Percentiles rank a stretch among this genome's conserved stretches.
Conservation (phyloP, 2,329 filamentous ascomycete species). For the Malbranchea zuffiana region DNA sequence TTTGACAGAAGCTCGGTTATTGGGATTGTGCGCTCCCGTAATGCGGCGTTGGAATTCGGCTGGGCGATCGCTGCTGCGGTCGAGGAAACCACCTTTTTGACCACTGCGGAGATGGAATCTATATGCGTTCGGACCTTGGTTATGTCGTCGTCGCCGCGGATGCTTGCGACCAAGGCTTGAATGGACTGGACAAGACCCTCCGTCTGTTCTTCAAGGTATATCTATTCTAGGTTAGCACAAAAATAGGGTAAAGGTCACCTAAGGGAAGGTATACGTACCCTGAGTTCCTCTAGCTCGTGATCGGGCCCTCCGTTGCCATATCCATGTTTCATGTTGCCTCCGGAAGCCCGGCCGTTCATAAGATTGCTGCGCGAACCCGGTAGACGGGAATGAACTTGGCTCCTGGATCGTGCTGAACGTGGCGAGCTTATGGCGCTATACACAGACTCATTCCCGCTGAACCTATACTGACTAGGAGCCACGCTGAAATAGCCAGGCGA, state of each 20-base stretch:
- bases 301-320: slow-evolving; percentile 34
- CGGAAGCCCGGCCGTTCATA: slow-evolving; percentile 22
- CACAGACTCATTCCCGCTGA: slow-evolving; percentile 59
- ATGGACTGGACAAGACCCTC: slow-evolving; percentile 68
- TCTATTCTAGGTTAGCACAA: slow-evolving; percentile 31
- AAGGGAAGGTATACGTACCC: no score
- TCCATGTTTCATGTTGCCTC: slow-evolving; percentile 22
- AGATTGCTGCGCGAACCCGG: slow-evolving; percentile 21
- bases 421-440: slow-evolving; percentile 66
- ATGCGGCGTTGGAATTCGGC: slow-evolving; percentile 37
- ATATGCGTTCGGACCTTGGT: slow-evolving; percentile 60
- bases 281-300: slow-evolving; percentile 49
- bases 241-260: slow-evolving; percentile 4
- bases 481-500: slow-evolving; percentile 57
- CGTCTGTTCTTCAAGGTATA: slow-evolving; percentile 75
- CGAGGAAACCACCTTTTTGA: slow-evolving; percentile 57
- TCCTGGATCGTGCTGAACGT: slow-evolving; percentile 33
- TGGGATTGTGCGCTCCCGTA: slow-evolving; percentile 38
- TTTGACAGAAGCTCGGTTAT: slow-evolving; percentile 42
- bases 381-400: slow-evolving; percentile 24
- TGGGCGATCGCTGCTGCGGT: slow-evolving; percentile 48
- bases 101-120: slow-evolving; percentile 56
- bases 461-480: slow-evolving; percentile 38
- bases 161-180: slow-evolving; percentile 64
- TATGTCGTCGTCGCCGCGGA: slow-evolving; percentile 54